Percentiles rank a stretch among this genome's conserved stretches.
phyloP scores from a whole-genome alignment of 2,329 filamentous ascomycete species.

The Camillea tinctor region DNA sequence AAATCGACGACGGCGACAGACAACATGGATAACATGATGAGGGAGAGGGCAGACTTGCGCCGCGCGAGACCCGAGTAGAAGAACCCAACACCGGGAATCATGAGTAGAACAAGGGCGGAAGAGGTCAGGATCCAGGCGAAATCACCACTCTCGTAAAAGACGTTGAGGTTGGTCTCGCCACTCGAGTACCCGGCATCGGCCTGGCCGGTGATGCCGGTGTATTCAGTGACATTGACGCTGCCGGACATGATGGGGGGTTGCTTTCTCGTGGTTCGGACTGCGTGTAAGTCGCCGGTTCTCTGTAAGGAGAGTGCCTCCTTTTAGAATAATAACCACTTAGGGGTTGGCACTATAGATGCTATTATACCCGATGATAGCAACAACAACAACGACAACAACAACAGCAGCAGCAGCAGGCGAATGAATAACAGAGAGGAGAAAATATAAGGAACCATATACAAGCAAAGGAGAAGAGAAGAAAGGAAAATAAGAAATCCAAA shows the following conservation, averaged over 20 bases:
- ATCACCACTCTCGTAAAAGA: slow-evolving; percentile 83
- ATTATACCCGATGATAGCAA: not conserved
- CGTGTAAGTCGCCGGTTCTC: not conserved
- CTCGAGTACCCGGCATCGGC: slow-evolving; percentile 53
- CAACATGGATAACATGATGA: slow-evolving; percentile 84
- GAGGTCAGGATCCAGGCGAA: slow-evolving; percentile 78
- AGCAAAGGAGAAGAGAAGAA: not conserved
- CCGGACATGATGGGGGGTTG: slow-evolving; percentile 28
- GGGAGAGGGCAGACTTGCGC: slow-evolving; percentile 81
- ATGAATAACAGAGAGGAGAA: not conserved
- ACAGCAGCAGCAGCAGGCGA: no score
- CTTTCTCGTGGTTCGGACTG: not conserved
- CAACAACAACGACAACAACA: no score
- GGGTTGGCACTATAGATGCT: not conserved
- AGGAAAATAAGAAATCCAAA: not conserved
- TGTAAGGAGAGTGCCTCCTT: no score
- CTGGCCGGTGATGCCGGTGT: slow-evolving; percentile 50
- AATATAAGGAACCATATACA: not conserved
- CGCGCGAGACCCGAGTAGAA: slow-evolving; percentile 91
- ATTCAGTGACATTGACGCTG: slow-evolving; percentile 34
- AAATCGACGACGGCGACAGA: slow-evolving; percentile 77
- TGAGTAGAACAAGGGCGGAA: slow-evolving; percentile 79
- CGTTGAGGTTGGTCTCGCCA: slow-evolving; percentile 68
- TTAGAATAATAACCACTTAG: not conserved
- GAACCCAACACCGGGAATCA: slow-evolving; percentile 92